These are phyloP conservation scores for Mycosarcoma mackinlayi DNA, from an alignment of 1,284 basidiomycete species.

Conservation along the genomic window DNA sequence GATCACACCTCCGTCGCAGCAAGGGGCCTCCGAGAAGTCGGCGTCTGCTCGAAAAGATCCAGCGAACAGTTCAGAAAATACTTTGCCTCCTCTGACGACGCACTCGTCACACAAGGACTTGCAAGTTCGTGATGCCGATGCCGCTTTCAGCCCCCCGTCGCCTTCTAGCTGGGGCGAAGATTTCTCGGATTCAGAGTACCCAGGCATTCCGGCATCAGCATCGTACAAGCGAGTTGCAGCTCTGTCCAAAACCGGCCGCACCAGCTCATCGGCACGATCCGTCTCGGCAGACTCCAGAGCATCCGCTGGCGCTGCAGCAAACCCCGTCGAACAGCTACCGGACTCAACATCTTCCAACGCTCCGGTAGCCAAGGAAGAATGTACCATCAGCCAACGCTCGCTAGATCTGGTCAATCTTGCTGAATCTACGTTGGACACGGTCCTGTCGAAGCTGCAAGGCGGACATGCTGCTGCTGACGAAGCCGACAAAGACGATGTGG, in stretches of 20 bases:
- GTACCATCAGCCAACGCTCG: constrained; percentile 50
- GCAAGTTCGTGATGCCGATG: neutral
- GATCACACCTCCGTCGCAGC: constrained; percentile 3
- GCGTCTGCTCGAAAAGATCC: neutral
- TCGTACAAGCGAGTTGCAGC: neutral
- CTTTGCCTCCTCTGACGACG: neutral
- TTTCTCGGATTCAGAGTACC: constrained; percentile 26
- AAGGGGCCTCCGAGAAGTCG: neutral
- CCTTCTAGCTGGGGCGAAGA: constrained; percentile 23
- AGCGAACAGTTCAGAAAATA: neutral
- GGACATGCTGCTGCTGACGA: neutral
- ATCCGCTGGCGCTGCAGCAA: neutral
- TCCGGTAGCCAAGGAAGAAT: constrained; percentile 26
- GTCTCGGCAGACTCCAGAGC: constrained; percentile 1
- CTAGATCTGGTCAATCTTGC: constrained; percentile 39
- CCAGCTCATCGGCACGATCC: constrained; percentile 3
- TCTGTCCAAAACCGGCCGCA: neutral
- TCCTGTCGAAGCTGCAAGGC: constrained; percentile 16
- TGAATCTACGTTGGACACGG: constrained; percentile 22
- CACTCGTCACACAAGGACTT: neutral
- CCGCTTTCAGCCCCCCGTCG: constrained; percentile 10
- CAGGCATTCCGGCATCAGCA: constrained; percentile 1
- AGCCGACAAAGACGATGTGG: constrained; percentile 10
- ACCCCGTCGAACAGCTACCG: neutral
- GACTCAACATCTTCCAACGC: neutral